phyloP scores from a whole-genome alignment of 2,329 filamentous ascomycete species.

The Phialophora verrucosa region DNA sequence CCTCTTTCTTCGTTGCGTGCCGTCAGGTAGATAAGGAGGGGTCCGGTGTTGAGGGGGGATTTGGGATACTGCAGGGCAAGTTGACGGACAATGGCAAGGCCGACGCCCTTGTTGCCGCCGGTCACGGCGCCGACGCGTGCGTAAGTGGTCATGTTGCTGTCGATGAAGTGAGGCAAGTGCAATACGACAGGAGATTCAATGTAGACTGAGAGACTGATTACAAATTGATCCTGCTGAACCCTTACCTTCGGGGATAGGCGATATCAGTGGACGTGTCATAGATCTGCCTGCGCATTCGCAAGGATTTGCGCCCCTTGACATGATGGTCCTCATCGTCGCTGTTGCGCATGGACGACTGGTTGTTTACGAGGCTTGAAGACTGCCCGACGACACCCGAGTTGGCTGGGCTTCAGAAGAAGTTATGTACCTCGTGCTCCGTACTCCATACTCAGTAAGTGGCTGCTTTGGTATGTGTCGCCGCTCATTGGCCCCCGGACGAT shows the following conservation, averaged over 20 bases:
- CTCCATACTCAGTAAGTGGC: not conserved
- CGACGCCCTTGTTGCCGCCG: conserved; percentile 59
- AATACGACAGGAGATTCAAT: not conserved
- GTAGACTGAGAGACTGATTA: not conserved
- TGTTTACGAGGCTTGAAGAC: not conserved
- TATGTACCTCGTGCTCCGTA: no score
- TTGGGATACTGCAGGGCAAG: conserved; percentile 60
- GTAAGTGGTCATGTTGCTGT: conserved; percentile 40
- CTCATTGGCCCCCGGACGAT: conserved; percentile 26
- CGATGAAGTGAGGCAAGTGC: not conserved
- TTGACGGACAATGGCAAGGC: conserved; percentile 59
- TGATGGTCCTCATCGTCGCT: not conserved
- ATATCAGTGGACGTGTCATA: conserved; percentile 13
- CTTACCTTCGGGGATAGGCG: conserved; percentile 15
- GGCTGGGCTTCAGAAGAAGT: not conserved
- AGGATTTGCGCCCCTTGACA: not conserved
- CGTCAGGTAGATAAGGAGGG: conserved; percentile 61
- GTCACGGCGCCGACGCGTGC: conserved; percentile 58
- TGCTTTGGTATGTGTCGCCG: conserved; percentile 20
- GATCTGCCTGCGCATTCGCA: conserved; percentile 3
- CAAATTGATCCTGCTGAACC: no score
- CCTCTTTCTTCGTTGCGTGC: conserved; percentile 57
- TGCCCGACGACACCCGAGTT: not conserved
- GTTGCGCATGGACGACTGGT: not conserved
- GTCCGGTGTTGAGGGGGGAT: conserved; percentile 54